A percentile compares a stretch with the other conserved stretches of the same genome.
These are phyloP conservation scores for Clohesyomyces aquaticus DNA, from an alignment of 495 filamentous ascomycete species.

Conservation along the genomic window DNA sequence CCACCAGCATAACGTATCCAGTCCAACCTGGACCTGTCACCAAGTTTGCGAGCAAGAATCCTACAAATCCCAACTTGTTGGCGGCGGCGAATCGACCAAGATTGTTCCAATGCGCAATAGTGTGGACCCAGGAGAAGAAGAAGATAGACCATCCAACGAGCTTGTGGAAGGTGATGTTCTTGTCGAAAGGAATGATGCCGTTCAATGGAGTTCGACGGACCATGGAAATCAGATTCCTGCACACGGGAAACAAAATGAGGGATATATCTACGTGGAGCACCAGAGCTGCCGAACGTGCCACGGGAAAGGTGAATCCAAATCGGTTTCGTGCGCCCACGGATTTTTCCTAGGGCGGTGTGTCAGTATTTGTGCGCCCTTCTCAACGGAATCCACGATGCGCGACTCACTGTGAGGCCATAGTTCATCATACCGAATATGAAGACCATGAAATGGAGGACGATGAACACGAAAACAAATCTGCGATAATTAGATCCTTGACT, in stretches of 20 bases:
- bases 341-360: constrained; percentile 54
- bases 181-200: constrained; percentile 77
- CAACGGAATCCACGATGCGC: background rate
- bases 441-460: constrained; percentile 66
- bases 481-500: constrained; percentile 12
- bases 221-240: constrained; percentile 76
- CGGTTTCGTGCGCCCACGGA: constrained; percentile 61
- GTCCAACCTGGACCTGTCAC: constrained; percentile 77
- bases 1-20: constrained; percentile 75
- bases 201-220: constrained; percentile 74
- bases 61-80: constrained; percentile 71
- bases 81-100: constrained; percentile 72
- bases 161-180: constrained; percentile 82
- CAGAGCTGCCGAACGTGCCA: constrained; percentile 70
- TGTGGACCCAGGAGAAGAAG: constrained; percentile 80
- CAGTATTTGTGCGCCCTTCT: background rate
- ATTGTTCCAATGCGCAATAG: constrained; percentile 80
- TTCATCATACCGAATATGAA: constrained; percentile 77
- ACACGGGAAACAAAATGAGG: constrained; percentile 76
- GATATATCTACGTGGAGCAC: constrained; percentile 76
- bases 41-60: constrained; percentile 70
- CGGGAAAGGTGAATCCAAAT: constrained; percentile 71
- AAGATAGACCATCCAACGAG: constrained; percentile 79
- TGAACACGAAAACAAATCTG: constrained; percentile 73
- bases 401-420: constrained; percentile 63